Conservation (phyloP, 257 asterid genomes). For the Mitragyna speciosa region DNA sequence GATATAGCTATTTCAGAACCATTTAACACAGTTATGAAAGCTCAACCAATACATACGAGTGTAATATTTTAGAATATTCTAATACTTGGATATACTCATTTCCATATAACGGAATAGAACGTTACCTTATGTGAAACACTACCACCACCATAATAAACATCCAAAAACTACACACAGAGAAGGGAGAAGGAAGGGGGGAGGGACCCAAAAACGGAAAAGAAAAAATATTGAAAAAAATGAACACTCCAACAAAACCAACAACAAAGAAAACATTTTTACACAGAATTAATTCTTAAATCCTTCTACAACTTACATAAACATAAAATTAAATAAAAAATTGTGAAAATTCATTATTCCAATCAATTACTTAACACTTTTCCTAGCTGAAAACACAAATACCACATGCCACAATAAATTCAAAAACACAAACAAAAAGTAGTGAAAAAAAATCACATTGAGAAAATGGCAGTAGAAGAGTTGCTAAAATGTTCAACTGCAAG, state of each 20-base stretch:
- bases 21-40: background rate
- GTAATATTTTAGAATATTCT: background rate
- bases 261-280: background rate
- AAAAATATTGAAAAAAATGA: too few relatives aligned
- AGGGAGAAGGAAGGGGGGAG: too few relatives aligned
- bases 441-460: too few relatives aligned
- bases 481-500: too few relatives aligned
- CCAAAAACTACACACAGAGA: too few relatives aligned
- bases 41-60: too few relatives aligned
- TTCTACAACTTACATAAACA: too few relatives aligned
- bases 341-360: background rate
- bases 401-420: background rate
- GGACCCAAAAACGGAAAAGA: background rate
- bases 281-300: too few relatives aligned
- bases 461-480: too few relatives aligned
- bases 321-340: too few relatives aligned
- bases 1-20: background rate
- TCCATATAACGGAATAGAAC: background rate
- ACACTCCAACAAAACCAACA: background rate
- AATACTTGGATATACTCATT: background rate
- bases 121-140: background rate
- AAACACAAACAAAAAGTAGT: background rate
- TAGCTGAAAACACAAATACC: background rate
- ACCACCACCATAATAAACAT: background rate
- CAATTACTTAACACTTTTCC: background rate